Evolutionary conservation across 495 filamentous ascomycete species (phyloP).

Genomic region (Acidiella bohemica): DNA sequence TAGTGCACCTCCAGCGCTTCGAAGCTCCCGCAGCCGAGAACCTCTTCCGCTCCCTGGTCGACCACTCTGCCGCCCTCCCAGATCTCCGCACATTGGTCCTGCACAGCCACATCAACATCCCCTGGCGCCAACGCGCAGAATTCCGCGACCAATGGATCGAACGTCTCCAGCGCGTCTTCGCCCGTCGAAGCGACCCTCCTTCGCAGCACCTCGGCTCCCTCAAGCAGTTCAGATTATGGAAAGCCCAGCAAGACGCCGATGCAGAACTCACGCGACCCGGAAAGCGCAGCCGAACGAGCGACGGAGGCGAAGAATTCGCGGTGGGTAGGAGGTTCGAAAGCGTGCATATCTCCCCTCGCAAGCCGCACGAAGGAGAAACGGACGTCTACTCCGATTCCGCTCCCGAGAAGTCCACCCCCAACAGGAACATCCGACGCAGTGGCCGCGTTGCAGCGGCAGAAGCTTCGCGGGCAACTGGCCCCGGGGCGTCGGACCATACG

Average conservation of each 20-base stretch:
- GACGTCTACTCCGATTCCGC: constrained; percentile 9
- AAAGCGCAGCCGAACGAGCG: background rate
- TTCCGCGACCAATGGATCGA: constrained; percentile 62
- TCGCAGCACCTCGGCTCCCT: constrained; percentile 28
- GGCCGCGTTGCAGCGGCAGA: background rate
- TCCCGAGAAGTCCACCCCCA: constrained; percentile 1
- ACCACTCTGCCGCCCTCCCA: constrained; percentile 47
- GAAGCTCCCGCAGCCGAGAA: constrained; percentile 44
- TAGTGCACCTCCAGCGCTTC: constrained; percentile 64
- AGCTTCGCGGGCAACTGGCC: background rate
- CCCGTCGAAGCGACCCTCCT: constrained; percentile 42
- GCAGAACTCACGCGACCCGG: background rate
- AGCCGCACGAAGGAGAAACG: constrained; percentile 5
- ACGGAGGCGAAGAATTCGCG: background rate
- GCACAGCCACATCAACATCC: constrained; percentile 55
- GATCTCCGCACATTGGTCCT: constrained; percentile 54
- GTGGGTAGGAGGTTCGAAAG: constrained; percentile 2
- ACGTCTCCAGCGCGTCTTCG: constrained; percentile 49
- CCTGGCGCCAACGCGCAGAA: constrained; percentile 62
- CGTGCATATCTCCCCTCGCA: constrained; percentile 9
- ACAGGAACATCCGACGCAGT: background rate
- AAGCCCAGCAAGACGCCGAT: constrained; percentile 6
- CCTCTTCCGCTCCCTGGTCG: constrained; percentile 63
- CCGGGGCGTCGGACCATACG: background rate
- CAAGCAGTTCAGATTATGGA: constrained; percentile 22